Evolutionary conservation across 129 eudicot species (phyloP).

Genomic region (Flaveria bidentis): DNA sequence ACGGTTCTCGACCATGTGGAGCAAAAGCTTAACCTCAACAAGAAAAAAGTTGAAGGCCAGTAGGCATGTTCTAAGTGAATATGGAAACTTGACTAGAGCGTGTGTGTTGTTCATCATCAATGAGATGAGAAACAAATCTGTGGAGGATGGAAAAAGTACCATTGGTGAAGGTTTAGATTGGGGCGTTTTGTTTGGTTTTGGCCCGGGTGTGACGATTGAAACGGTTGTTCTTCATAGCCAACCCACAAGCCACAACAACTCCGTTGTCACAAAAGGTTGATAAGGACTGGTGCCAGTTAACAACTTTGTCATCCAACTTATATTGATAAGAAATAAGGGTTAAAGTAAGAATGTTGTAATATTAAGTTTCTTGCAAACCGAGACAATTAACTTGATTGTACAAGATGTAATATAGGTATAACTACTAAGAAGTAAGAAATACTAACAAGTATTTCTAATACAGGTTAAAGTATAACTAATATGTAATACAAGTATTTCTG

Average conservation of each 20-base stretch:
- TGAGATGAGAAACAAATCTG: constrained; percentile 8
- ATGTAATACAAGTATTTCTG: too few relatives aligned
- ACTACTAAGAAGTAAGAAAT: too few relatives aligned
- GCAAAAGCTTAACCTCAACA: neutral
- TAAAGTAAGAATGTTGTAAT: too few relatives aligned
- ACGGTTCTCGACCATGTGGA: neutral
- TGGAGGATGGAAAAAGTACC: neutral
- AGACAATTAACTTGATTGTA: too few relatives aligned
- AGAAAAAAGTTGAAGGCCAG: constrained; percentile 9
- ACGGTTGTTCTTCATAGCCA: constrained; percentile 8
- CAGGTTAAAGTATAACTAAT: too few relatives aligned
- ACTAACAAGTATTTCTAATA: too few relatives aligned
- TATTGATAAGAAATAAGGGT: too few relatives aligned
- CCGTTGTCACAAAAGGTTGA: neutral
- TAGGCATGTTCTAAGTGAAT: constrained; percentile 9
- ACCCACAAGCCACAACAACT: neutral
- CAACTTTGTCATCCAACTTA: too few relatives aligned
- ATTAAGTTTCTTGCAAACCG: too few relatives aligned
- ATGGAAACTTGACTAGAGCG: constrained; percentile 19
- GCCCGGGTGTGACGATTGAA: constrained; percentile 16
- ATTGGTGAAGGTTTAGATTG: constrained; percentile 19
- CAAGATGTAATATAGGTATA: too few relatives aligned
- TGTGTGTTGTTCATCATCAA: constrained; percentile 9
- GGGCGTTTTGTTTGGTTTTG: constrained; percentile 9
- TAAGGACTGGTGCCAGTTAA: neutral